Evolutionary conservation across 139 green algal species (phyloP).

Genomic region (Picochlorum costavermella): DNA sequence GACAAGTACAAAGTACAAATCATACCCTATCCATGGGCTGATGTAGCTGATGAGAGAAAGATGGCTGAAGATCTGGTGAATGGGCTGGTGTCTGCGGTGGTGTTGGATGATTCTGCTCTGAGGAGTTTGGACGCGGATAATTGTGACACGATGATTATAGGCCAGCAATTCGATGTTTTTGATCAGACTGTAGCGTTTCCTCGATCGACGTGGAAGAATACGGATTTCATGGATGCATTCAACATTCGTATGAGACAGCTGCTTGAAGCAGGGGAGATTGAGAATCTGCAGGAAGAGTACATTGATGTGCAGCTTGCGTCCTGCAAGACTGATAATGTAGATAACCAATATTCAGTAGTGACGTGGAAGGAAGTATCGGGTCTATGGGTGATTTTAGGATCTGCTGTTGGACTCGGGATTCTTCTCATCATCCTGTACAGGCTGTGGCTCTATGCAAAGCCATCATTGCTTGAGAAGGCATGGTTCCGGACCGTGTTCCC

Average conservation of each 20-base stretch:
- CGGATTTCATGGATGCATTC: not conserved
- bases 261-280: not conserved
- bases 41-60: conserved; percentile 1
- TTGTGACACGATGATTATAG: not conserved
- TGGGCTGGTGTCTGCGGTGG: not conserved
- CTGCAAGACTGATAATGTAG: not conserved
- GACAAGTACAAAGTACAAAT: not conserved
- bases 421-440: not conserved
- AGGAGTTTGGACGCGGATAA: not conserved
- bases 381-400: conserved; percentile 5
- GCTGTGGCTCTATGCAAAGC: not conserved
- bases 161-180: not conserved
- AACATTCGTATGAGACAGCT: not conserved
- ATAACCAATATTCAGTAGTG: not conserved
- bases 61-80: not conserved
- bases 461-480: not conserved
- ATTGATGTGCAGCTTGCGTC: not conserved
- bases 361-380: conserved; percentile 1
- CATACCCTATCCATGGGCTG: not conserved
- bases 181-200: conserved; percentile 2
- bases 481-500: not conserved
- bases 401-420: not conserved
- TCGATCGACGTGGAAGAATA: not conserved
- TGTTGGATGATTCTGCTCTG: not conserved
- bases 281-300: not conserved